Evolutionary conservation across 768 basidiomycete species (phyloP), one percentile per base, ranked within the genome.

Genomic region (Phaeolepiota aurea): DNA sequence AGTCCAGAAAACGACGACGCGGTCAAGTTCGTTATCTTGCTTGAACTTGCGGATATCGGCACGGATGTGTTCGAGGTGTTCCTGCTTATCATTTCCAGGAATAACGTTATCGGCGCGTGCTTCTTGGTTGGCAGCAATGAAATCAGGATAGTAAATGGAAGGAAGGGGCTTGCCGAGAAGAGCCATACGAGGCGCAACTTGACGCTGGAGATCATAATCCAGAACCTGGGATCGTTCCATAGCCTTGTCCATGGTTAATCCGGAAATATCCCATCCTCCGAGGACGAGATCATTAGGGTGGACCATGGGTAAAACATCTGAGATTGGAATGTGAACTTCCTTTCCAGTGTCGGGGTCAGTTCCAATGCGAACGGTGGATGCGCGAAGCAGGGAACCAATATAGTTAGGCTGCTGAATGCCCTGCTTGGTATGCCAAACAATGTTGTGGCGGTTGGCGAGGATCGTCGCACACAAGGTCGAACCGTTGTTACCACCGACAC

Each of bases 241-340:
- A 11, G 96, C 91, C 63, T 82, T 74, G 63, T 97, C 92, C 67
- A 99, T 76, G 31, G 79, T 61, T 28, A 79, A 32, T 32, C 82
- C 76, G 32, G 92, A 96, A 55, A 99, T 98, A 55, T 99, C 96
- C 96, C 94, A 99, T 14, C 96, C 94, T 37, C 96, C 90, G 47
- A 98, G 77, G 49, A 96, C 88, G 54, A 97, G 82, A 64, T 97
- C 96, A 56, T 96, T 93, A 37, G 94, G 94, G 66, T 98, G 92
- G 36, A 93, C 91, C 89, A 94, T 96, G 36, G 93, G 93, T 32
- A 96, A 75, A 46, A 97, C 78, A 54, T 94, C 92, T 7, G 82
- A 87, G 54, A 98, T 67, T 13, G 96, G 96, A 46, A 94, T 82
- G 54, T 92, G 75, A 49, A 98, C 77, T 54, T 98, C 96, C 65